Base-by-base conservation (phyloP, 106 monocot genomes). In the Allium sativum region DNA sequence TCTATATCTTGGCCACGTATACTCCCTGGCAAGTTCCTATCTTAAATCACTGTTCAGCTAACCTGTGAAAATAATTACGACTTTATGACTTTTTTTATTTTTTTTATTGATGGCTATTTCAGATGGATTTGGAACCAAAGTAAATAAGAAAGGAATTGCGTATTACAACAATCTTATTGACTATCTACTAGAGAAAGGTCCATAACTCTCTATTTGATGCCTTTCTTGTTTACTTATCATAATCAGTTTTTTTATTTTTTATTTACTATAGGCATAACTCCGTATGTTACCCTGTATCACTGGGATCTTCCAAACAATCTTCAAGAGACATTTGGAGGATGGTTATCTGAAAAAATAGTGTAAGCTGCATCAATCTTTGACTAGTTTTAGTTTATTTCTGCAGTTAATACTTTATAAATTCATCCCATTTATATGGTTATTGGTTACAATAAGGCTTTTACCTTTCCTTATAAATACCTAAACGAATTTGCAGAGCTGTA, bases 1-100 rank as follows among this genome's bases (percentile, higher is more conserved):
- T 95, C 95, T 21, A 81, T 95, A 67, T 87, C 86, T 17, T 95
- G 95, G 95, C 41, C 90, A 44, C 95, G 95, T 48, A 95, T 95
- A 62, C 84, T 95, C 42, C 95, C 95, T 69, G 90, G 90, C 84
- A 81, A 3, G 4, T 59, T 21, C 42, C 44, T 53, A 22, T 46
- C 42, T 0, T 64, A 64, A 46, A 54, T 22, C 48, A 19, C 46
- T 44, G 19, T 15, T 54, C 40, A 21, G 31, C 31, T 31, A 31
- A 31, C 31, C 31, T 31, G 31, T 31, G 31, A 31, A 31, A 31
- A 31, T 31, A 31, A 5, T 31, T 31, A 10, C 21, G 55, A 55
- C 10, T 18, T 21, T 6, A 17, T 18, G 10, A 55, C 53, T 19
- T 53, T n/a, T n/a, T n/a, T n/a, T 56, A 56, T 58, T 61, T 45